Conservation (phyloP, 2,329 filamentous ascomycete genomes). For the Colletotrichum sp. region DNA sequence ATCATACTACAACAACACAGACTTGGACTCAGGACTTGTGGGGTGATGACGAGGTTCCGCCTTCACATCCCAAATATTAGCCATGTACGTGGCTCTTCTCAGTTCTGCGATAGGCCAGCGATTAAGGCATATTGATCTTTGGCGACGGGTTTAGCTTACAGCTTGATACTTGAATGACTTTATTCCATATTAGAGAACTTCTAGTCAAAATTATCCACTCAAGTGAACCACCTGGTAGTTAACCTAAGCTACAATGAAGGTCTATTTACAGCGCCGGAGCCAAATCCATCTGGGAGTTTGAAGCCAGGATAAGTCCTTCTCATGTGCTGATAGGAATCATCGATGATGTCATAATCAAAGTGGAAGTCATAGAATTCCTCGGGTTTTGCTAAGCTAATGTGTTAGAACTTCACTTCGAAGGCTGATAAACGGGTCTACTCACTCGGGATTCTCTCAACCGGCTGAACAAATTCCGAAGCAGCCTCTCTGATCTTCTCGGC, state of each 20-base stretch:
- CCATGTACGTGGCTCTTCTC: not conserved
- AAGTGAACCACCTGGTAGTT: not conserved
- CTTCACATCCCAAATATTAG: not conserved
- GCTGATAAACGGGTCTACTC: not conserved
- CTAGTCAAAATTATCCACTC: too few species aligned
- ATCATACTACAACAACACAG: not conserved
- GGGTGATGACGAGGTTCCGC: not conserved
- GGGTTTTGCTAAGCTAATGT: not conserved
- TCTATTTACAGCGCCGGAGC: accelerated
- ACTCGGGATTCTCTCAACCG: slow-evolving; percentile 35
- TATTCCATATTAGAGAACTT: not conserved
- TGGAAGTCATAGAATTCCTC: slow-evolving; percentile 15
- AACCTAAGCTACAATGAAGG: not conserved
- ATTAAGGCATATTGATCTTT: not conserved
- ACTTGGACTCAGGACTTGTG: not conserved
- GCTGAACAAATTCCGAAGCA: slow-evolving; percentile 28
- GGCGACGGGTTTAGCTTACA: not conserved
- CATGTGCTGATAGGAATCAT: not conserved
- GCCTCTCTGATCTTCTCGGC: slow-evolving; percentile 29
- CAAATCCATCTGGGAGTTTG: not conserved
- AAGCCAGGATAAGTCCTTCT: not conserved
- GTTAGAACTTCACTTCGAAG: not conserved
- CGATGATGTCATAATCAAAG: slow-evolving; percentile 11
- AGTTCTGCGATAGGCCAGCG: not conserved
- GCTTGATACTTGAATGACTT: not conserved